These are phyloP conservation scores for Beauveria brongniartii DNA, from an alignment of 2,329 filamentous ascomycete genomes.

Conservation along the genomic window DNA sequence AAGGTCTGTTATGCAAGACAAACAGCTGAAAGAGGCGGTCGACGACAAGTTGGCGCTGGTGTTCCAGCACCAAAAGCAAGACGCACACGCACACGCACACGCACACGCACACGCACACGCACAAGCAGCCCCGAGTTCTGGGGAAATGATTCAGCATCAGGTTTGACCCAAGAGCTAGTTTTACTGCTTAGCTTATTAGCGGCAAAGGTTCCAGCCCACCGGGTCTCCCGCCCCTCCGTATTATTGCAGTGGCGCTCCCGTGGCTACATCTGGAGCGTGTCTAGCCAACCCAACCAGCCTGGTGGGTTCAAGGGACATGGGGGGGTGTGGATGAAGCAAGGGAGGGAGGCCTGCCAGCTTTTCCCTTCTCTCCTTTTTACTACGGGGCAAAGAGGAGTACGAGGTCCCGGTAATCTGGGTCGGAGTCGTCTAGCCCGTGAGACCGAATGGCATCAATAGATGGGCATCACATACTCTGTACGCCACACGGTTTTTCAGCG, in stretches of 20 bases:
- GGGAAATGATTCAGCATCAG: conserved; percentile 9
- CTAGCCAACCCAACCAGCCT: background rate
- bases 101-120: no score
- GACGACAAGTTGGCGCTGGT: background rate
- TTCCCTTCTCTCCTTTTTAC: background rate
- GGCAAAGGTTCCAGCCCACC: conserved; percentile 7
- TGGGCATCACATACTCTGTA: background rate
- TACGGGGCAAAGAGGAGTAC: background rate
- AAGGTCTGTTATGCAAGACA: background rate
- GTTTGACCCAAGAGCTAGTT: no score
- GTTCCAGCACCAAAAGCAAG: background rate
- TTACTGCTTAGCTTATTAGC: background rate
- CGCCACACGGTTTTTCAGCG: background rate
- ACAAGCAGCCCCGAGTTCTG: background rate
- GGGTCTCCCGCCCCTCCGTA: conserved; percentile 2
- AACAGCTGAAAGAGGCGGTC: background rate
- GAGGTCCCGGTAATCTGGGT: conserved; percentile 11
- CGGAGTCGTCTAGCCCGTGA: background rate
- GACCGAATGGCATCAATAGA: background rate
- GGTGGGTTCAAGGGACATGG: no score
- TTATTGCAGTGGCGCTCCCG: background rate
- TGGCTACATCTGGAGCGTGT: background rate
- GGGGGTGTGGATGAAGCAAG: no score
- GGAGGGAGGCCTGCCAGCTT: background rate
- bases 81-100: background rate